Conservation (phyloP, 306 rosid genomes). For the Hippophae rhamnoides region DNA sequence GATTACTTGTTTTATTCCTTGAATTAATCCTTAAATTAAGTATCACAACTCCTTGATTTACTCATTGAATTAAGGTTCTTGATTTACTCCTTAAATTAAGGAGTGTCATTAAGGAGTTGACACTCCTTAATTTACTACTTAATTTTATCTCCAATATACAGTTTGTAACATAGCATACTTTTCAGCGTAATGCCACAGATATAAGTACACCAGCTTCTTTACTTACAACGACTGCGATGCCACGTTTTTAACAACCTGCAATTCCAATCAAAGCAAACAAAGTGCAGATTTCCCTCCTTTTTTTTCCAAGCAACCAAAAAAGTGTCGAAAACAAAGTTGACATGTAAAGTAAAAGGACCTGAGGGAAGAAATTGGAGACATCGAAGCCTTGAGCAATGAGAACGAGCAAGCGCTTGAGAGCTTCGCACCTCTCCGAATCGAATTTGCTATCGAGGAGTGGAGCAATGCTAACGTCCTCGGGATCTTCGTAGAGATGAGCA, state of each 20-base stretch:
- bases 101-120: no score
- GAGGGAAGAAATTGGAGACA: conserved; percentile 92
- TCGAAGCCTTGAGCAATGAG: conserved; percentile 96
- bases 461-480: conserved; percentile 77
- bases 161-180: conserved; percentile 48
- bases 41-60: no score
- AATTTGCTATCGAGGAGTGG: conserved; percentile 84
- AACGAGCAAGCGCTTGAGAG: conserved; percentile 90
- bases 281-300: background rate
- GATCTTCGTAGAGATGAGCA: conserved; percentile 98
- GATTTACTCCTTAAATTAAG: no score
- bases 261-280: conserved; percentile 13
- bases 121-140: no score
- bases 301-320: conserved; percentile 2
- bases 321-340: background rate
- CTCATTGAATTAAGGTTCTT: no score
- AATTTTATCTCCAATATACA: no score
- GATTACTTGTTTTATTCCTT: no score
- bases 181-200: conserved; percentile 92
- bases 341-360: conserved; percentile 30
- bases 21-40: no score
- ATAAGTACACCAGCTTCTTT: conserved; percentile 92
- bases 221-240: conserved; percentile 85
- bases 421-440: conserved; percentile 93
- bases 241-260: conserved; percentile 91